These are phyloP conservation scores for Sindora glabra DNA, from an alignment of 306 rosid genomes.

Conservation along the genomic window DNA sequence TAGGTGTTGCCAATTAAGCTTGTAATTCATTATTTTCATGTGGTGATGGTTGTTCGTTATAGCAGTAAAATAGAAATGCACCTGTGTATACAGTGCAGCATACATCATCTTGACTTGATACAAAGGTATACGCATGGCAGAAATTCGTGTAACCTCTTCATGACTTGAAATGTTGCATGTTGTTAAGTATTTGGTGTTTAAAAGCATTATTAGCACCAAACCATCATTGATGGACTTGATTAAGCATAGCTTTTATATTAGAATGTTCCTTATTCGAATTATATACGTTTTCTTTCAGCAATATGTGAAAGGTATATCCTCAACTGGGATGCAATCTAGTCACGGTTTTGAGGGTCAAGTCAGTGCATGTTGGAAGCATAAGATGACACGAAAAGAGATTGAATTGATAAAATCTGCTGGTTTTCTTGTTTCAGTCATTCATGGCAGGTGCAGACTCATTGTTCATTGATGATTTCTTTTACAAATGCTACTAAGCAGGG, in stretches of 20 bases:
- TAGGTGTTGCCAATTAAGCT: no score
- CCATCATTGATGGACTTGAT: background rate
- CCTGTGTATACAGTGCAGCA: no score
- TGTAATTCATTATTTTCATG: no score
- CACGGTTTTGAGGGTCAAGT: conserved; percentile 84
- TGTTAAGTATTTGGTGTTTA: no score
- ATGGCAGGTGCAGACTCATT: conserved; percentile 62
- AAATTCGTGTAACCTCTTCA: no score
- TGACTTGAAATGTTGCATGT: no score
- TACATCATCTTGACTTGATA: background rate
- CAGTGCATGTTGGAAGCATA: conserved; percentile 90
- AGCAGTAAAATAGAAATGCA: background rate
- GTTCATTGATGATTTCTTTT: no score
- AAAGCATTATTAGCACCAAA: background rate
- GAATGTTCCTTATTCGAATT: conserved; percentile 11
- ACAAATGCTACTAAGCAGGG: conserved; percentile 1
- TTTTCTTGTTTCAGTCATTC: conserved; percentile 79
- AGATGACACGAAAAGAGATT: conserved; percentile 53
- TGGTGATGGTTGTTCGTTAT: conserved; percentile 24
- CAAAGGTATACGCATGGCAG: no score
- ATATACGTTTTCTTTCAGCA: conserved; percentile 42
- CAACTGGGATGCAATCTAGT: conserved; percentile 82
- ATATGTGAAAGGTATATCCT: conserved; percentile 76
- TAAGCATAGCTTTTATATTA: background rate
- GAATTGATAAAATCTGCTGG: conserved; percentile 66